Conservation (phyloP, 352 stramenopile species). For the Thalassiosira sp. region DNA sequence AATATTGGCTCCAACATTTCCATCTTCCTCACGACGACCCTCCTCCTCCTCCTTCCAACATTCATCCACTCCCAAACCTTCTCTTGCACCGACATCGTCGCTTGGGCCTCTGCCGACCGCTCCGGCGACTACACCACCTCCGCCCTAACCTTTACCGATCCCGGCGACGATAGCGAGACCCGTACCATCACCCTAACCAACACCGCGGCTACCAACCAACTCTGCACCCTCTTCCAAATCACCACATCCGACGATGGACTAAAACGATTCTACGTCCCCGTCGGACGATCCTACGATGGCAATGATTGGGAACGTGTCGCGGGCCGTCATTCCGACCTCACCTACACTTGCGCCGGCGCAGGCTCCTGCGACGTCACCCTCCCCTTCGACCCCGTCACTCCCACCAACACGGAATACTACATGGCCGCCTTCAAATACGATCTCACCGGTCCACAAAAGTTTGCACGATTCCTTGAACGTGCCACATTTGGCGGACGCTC, state of each 20-base stretch:
- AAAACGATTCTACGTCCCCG: constrained; percentile 46
- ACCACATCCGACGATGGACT: background rate
- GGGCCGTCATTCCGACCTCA: constrained; percentile 12
- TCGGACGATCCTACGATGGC: constrained; percentile 47
- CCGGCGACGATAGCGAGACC: no score
- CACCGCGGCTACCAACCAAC: constrained; percentile 3
- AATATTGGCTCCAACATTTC: no score
- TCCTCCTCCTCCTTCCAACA: no score
- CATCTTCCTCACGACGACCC: no score
- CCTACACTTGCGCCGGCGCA: constrained; percentile 11
- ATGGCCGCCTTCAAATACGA: constrained; percentile 17
- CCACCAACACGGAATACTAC: constrained; percentile 17
- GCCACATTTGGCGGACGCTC: constrained; percentile 45
- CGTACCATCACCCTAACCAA: constrained; percentile 40
- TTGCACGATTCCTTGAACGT: constrained; percentile 47
- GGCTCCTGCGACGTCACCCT: constrained; percentile 24
- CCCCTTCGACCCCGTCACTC: background rate
- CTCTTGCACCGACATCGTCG: no score
- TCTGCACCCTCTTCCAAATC: constrained; percentile 35
- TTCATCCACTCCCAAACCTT: no score
- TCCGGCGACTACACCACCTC: no score
- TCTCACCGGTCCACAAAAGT: constrained; percentile 4
- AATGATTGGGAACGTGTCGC: constrained; percentile 34
- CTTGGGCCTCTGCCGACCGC: no score
- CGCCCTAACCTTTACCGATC: no score